phyloP scores from a whole-genome alignment of 2,329 filamentous ascomycete species.

The Aquanectria penicillioides region DNA sequence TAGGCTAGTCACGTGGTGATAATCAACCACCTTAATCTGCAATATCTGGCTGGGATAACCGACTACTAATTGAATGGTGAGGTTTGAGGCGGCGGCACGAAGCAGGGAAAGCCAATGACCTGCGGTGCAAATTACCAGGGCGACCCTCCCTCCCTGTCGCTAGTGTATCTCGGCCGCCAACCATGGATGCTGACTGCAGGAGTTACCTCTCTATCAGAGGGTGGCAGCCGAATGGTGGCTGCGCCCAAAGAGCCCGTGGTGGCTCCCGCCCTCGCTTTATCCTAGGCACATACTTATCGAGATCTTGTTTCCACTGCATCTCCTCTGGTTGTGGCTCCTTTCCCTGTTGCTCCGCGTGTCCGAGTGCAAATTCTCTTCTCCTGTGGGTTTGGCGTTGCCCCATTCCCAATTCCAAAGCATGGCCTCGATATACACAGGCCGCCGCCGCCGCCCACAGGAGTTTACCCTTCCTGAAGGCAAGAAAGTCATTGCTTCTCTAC shows the following conservation, averaged over 20 bases:
- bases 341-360: neutral
- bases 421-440: slow-evolving; percentile 34
- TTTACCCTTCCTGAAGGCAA: slow-evolving; percentile 66
- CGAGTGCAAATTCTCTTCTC: neutral
- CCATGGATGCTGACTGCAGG: neutral
- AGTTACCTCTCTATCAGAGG: slow-evolving; percentile 16
- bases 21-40: neutral
- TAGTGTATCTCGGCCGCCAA: neutral
- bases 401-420: slow-evolving; percentile 18
- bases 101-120: slow-evolving; percentile 38
- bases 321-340: slow-evolving; percentile 9
- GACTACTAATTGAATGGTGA: neutral
- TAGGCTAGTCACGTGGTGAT: slow-evolving; percentile 24
- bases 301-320: slow-evolving; percentile 23
- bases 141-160: no score
- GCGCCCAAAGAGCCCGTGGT: no score
- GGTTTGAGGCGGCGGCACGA: slow-evolving; percentile 30
- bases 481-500: slow-evolving; percentile 65
- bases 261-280: no score
- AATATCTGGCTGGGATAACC: neutral
- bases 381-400: neutral
- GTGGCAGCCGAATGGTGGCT: no score
- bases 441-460: slow-evolving; percentile 56
- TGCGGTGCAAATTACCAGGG: no score
- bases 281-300: slow-evolving; percentile 28